phyloP scores from a whole-genome alignment of 306 rosid species.

The Fragaria iinumae region DNA sequence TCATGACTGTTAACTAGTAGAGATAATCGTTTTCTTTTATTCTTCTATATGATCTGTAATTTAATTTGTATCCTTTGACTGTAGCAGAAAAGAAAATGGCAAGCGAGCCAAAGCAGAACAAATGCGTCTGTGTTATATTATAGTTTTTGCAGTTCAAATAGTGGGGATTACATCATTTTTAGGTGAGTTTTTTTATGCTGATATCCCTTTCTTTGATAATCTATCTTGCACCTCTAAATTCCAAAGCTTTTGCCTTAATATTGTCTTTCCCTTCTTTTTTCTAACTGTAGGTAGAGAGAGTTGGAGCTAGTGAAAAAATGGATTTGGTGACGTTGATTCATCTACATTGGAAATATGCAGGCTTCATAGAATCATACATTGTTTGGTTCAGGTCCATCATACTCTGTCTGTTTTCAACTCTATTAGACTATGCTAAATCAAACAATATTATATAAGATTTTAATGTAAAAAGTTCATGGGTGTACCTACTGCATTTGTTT shows the following conservation, averaged over 20 bases:
- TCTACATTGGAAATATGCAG: slow-evolving; percentile 6
- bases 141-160: slow-evolving; percentile 35
- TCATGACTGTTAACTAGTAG: slow-evolving; percentile 10
- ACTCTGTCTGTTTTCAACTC: slow-evolving; percentile 4
- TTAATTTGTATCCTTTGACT: slow-evolving; percentile 18
- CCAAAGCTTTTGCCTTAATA: not conserved
- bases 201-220: slow-evolving; percentile 15
- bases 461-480: slow-evolving; percentile 15
- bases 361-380: slow-evolving; percentile 3
- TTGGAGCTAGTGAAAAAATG: slow-evolving; percentile 29
- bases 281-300: slow-evolving; percentile 22
- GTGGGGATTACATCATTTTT: slow-evolving; percentile 28
- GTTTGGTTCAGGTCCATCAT: slow-evolving; percentile 21
- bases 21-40: slow-evolving; percentile 8
- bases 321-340: slow-evolving; percentile 23
- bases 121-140: slow-evolving; percentile 75
- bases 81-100: slow-evolving; percentile 72
- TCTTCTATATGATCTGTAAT: slow-evolving; percentile 5
- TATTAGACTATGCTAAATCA: slow-evolving; percentile 13
- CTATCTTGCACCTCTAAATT: not conserved
- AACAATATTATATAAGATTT: slow-evolving; percentile 16
- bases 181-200: slow-evolving; percentile 24
- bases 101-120: slow-evolving; percentile 44
- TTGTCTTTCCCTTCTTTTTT: not conserved
- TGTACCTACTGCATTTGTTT: slow-evolving; percentile 4